Evolutionary conservation across 1,139 yeast genomes (phyloP).

Genomic region (Candida pseudoviswanathii): DNA sequence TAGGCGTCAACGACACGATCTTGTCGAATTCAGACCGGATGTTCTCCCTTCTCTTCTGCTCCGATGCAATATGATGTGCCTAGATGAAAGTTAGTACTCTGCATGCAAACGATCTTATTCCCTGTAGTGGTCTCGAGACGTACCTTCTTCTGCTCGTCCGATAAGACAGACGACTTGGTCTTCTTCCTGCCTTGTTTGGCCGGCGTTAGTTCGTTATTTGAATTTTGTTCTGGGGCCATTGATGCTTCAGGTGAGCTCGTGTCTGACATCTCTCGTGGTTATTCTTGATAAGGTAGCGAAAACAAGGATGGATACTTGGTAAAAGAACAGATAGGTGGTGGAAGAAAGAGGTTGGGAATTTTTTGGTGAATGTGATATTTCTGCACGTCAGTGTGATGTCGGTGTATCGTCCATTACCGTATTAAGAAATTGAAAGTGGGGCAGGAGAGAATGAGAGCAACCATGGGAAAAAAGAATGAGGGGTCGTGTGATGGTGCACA

Average conservation of each 20-base stretch:
- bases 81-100: slow-evolving; percentile 19
- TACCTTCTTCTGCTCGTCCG: slow-evolving; percentile 51
- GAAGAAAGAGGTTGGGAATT: background rate
- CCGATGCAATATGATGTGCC: slow-evolving; percentile 56
- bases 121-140: slow-evolving; percentile 17
- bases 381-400: too few species aligned
- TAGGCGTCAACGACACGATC: slow-evolving; percentile 46
- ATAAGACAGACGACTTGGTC: slow-evolving; percentile 33
- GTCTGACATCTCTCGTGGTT: background rate
- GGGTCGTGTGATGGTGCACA: too few species aligned
- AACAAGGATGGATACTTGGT: background rate
- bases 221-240: background rate
- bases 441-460: background rate
- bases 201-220: slow-evolving; percentile 1
- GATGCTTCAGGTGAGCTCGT: slow-evolving; percentile 3
- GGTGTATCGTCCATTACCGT: background rate
- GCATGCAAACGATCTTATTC: background rate
- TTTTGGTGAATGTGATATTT: background rate
- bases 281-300: background rate
- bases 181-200: slow-evolving; percentile 19
- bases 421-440: background rate
- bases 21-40: slow-evolving; percentile 50
- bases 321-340: background rate
- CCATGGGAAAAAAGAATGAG: too few species aligned
- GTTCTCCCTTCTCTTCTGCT: slow-evolving; percentile 50